These are phyloP conservation scores for Trichoderma gamsii DNA, from an alignment of 495 filamentous ascomycete genomes.

Conservation along the genomic window DNA sequence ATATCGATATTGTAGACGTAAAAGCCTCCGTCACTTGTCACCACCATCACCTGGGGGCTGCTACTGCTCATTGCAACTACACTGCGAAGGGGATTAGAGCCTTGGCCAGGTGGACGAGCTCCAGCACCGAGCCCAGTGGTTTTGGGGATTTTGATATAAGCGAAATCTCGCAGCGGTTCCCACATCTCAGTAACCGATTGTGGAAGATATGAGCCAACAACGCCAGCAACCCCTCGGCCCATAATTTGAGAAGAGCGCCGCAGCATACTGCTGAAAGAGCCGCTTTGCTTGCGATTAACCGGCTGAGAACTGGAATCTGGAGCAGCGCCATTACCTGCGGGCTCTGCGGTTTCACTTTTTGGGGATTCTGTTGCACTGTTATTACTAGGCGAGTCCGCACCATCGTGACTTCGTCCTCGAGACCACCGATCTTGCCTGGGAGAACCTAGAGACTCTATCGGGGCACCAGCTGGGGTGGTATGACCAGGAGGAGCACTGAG, in stretches of 20 bases:
- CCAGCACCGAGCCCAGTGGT: slow-evolving; percentile 21
- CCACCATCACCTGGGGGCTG: slow-evolving; percentile 94
- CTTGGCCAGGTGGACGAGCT: neutral
- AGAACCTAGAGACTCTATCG: slow-evolving; percentile 26
- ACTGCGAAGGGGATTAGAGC: slow-evolving; percentile 54
- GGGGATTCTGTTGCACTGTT: slow-evolving; percentile 37
- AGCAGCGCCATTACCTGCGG: slow-evolving; percentile 20
- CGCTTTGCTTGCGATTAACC: slow-evolving; percentile 44
- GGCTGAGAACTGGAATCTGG: slow-evolving; percentile 36
- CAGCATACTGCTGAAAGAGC: slow-evolving; percentile 78
- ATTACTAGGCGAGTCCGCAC: slow-evolving; percentile 39
- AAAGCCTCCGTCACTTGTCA: slow-evolving; percentile 90
- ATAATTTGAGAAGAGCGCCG: slow-evolving; percentile 96
- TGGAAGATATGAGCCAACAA: slow-evolving; percentile 85
- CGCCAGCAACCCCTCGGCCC: slow-evolving; percentile 80
- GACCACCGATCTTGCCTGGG: slow-evolving; percentile 42
- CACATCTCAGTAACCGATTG: slow-evolving; percentile 92
- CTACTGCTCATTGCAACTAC: slow-evolving; percentile 94
- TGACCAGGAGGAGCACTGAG: slow-evolving; percentile 41
- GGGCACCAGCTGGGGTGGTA: slow-evolving; percentile 21
- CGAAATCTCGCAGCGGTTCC: slow-evolving; percentile 93
- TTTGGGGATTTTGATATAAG: slow-evolving; percentile 90
- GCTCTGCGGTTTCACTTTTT: slow-evolving; percentile 35
- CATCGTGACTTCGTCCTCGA: slow-evolving; percentile 43
- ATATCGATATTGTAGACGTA: slow-evolving; percentile 94